A percentile compares a stretch with the other conserved stretches of the same genome.
Evolutionary conservation across 164 flowering plant genomes (phyloP).

Genomic region (Stephania japonica): DNA sequence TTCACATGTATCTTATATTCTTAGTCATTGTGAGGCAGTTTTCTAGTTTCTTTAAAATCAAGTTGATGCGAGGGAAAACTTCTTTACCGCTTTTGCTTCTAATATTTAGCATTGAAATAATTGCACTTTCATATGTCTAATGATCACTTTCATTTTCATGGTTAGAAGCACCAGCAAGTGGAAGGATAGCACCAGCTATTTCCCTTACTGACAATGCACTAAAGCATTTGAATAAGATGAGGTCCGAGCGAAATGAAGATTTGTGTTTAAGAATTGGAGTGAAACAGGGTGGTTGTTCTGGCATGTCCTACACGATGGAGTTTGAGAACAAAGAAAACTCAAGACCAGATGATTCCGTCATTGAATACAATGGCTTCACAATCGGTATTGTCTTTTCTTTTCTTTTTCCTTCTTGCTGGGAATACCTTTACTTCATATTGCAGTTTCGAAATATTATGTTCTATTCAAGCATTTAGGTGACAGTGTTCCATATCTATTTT

Average conservation of each 20-base stretch:
- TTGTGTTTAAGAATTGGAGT: slow-evolving; percentile 94
- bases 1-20: too few relatives aligned
- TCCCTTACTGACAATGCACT: slow-evolving; percentile 72
- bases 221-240: slow-evolving; percentile 84
- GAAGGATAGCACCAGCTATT: slow-evolving; percentile 67
- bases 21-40: not conserved
- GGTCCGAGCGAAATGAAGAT: slow-evolving; percentile 69
- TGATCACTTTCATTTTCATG: slow-evolving; percentile 14
- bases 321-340: slow-evolving; percentile 72
- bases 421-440: too few relatives aligned
- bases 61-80: too few relatives aligned
- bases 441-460: too few relatives aligned
- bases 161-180: slow-evolving; percentile 53
- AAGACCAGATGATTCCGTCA: slow-evolving; percentile 82
- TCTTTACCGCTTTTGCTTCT: too few relatives aligned
- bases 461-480: too few relatives aligned
- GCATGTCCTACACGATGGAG: slow-evolving; percentile 98
- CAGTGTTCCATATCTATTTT: too few relatives aligned
- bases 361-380: slow-evolving; percentile 79
- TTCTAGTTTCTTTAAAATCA: not conserved
- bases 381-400: slow-evolving; percentile 47
- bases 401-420: not conserved
- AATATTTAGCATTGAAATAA: not conserved
- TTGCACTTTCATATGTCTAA: not conserved
- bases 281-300: slow-evolving; percentile 97